Base-by-base conservation (phyloP, 2,329 filamentous ascomycete genomes). In the Microdochium nivale region DNA sequence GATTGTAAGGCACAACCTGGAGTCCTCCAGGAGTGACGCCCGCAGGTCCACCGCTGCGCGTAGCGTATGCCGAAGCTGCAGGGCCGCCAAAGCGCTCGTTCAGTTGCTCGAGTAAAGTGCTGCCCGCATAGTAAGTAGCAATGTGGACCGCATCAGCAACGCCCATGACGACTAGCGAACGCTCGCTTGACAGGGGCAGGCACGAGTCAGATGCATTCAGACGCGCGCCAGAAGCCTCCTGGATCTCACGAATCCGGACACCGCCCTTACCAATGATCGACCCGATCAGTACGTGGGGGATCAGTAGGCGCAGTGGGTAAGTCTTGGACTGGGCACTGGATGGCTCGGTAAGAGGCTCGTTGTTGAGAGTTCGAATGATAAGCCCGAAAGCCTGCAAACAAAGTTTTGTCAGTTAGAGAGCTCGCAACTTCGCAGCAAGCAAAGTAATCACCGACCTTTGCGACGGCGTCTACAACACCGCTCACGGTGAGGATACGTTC, bases 81-180 rank as follows among this genome's bases (percentile, higher is more conserved):
- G 94, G 91, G 5, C 94, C 94, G 50, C 94, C 92, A 60, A 97
- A 99, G 43, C 94, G 86, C 68, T 99, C 94, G 50, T 94, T 96
- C 54, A 99, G 79, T 73, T 99, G 94, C 76, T 99, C 94, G 48
- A 95, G 86, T 25, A 99, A 81, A n/a, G 94, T 99, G 70, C 92
- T 95, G 52, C 91, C 92, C 57, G 99, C 91, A 65, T 99, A 99
- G 76, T 97, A 99, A 35, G 94, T 96, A 48, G 94, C 94, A 69
- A 99, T 99, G 72, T 99, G 94, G 48, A 99, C 92, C 53, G 94
- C 92, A 74, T 99, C 94, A 51, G 94, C 94, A 53, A 99, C 94
- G 67, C 94, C 94, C 71, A 97, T 90, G 27, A 99, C 91, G 49
- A 99, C 92, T 48, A 99, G 81, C n/a, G 94, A 97, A 48, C 94